Evolutionary conservation across 73 alveolate species (phyloP).

Genomic region (Breviolum minutum): DNA sequence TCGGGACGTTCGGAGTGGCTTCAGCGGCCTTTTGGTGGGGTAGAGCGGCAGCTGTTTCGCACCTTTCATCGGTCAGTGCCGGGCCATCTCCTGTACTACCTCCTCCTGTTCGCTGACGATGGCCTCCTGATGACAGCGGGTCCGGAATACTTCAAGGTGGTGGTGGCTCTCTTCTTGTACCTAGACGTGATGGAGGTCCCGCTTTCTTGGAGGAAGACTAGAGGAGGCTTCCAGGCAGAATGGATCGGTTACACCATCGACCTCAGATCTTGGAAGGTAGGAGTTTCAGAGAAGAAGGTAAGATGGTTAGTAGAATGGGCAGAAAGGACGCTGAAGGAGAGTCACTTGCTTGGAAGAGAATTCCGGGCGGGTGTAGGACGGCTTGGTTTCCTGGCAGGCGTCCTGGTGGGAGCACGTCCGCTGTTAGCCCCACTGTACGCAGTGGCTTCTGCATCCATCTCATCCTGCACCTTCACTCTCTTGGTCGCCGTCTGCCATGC

Average conservation of each 20-base stretch:
- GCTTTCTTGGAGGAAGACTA: neutral
- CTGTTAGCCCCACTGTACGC: neutral
- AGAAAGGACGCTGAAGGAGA: neutral
- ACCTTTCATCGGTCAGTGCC: neutral
- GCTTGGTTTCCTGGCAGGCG: neutral
- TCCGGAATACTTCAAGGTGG: neutral
- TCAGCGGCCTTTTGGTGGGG: slow-evolving; percentile 36
- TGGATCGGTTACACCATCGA: neutral
- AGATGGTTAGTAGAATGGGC: neutral
- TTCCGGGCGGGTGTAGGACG: neutral
- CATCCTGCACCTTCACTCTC: neutral
- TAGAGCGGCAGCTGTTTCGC: neutral
- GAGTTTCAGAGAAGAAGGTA: neutral
- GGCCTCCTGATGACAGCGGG: neutral
- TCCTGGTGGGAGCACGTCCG: neutral
- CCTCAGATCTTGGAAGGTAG: neutral
- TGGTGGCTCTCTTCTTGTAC: neutral
- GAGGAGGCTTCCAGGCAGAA: neutral
- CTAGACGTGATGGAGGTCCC: slow-evolving; percentile 21
- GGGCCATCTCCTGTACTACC: neutral
- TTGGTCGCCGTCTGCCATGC: neutral
- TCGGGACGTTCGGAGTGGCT: neutral
- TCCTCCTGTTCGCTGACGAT: slow-evolving; percentile 36
- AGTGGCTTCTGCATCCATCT: neutral
- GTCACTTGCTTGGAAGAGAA: neutral